Percentiles rank a stretch among this genome's conserved stretches.
Evolutionary conservation across 257 asterid species (phyloP).

Genomic region (Cynanchum wilfordii): DNA sequence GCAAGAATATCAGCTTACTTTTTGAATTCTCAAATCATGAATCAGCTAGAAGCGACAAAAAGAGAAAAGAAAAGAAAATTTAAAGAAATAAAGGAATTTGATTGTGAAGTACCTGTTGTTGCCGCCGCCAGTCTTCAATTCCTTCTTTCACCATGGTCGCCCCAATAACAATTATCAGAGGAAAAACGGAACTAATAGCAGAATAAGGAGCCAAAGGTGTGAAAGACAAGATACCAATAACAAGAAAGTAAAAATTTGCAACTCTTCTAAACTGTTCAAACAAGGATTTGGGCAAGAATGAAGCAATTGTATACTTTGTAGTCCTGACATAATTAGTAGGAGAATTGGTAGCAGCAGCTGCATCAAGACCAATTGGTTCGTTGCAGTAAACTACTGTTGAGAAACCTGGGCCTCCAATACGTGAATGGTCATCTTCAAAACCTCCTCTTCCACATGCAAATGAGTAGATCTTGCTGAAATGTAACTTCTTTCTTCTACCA

Average conservation of each 20-base stretch:
- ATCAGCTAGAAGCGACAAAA: not conserved
- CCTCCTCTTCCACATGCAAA: conserved; percentile 54
- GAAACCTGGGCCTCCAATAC: conserved; percentile 85
- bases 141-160: conserved; percentile 86
- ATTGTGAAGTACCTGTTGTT: conserved; percentile 54
- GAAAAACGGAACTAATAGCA: conserved; percentile 65
- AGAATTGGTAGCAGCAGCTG: conserved; percentile 36
- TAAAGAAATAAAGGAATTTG: not conserved
- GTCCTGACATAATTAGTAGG: conserved; percentile 62
- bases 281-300: conserved; percentile 79
- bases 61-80: not conserved
- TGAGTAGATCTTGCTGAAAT: conserved; percentile 75
- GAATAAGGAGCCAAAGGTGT: conserved; percentile 66
- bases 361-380: conserved; percentile 50
- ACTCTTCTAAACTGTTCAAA: conserved; percentile 97
- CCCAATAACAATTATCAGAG: conserved; percentile 60
- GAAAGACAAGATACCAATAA: conserved; percentile 64
- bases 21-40: too few relatives aligned
- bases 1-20: not conserved
- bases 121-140: conserved; percentile 73
- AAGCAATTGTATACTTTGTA: conserved; percentile 72
- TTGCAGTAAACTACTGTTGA: conserved; percentile 81
- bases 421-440: conserved; percentile 53
- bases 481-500: conserved; percentile 50
- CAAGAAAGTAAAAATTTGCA: conserved; percentile 84